Evolutionary conservation across 495 filamentous ascomycete genomes (phyloP).

Genomic region (Podospora anserina): DNA sequence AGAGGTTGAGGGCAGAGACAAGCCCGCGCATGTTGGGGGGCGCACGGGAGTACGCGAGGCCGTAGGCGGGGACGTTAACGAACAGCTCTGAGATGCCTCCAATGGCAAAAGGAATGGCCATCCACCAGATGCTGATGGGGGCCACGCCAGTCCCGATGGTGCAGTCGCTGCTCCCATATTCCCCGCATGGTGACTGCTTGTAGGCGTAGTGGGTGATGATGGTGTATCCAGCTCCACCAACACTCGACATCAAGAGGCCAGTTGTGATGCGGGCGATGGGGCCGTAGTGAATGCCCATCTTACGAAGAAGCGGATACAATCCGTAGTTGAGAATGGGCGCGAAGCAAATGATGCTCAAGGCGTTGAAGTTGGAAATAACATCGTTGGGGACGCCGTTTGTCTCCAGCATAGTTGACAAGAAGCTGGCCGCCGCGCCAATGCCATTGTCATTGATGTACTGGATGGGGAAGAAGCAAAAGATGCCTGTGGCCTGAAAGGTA

Average conservation of each 20-base stretch:
- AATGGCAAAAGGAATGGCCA: conserved; percentile 49
- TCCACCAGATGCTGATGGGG: conserved; percentile 49
- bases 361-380: conserved; percentile 72
- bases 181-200: conserved; percentile 49
- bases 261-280: conserved; percentile 73
- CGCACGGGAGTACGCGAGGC: conserved; percentile 69
- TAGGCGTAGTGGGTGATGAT: conserved; percentile 73
- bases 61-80: conserved; percentile 66
- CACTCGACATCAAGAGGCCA: conserved; percentile 62
- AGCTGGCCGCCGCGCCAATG: conserved; percentile 44
- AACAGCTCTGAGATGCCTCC: conserved; percentile 69
- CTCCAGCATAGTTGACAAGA: conserved; percentile 59
- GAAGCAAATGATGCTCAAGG: conserved; percentile 66
- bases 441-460: conserved; percentile 63
- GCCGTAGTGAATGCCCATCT: conserved; percentile 60
- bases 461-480: conserved; percentile 65
- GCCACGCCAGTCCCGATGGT: conserved; percentile 45
- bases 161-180: conserved; percentile 45
- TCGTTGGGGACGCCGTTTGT: conserved; percentile 74
- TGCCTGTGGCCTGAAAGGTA: conserved; percentile 56
- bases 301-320: conserved; percentile 65
- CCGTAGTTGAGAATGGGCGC: conserved; percentile 62
- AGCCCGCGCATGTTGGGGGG: conserved; percentile 66
- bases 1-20: conserved; percentile 62
- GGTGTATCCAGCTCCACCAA: conserved; percentile 64